phyloP scores from a whole-genome alignment of 306 rosid species.

The Lablab purpureus region DNA sequence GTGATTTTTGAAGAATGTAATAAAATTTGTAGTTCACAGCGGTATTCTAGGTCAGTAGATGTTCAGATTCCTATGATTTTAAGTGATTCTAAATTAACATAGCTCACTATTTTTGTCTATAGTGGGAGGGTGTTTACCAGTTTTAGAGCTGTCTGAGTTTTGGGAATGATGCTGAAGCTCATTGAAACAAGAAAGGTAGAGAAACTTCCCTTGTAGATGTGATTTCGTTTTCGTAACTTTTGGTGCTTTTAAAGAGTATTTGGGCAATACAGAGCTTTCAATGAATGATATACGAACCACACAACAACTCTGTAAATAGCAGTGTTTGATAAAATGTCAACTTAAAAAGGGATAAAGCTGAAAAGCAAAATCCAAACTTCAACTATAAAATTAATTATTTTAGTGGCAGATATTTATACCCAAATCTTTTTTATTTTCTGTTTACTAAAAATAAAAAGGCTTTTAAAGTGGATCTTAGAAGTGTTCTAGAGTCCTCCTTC shows the following conservation, averaged over 20 bases:
- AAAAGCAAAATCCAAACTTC: neutral
- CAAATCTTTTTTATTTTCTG: too few relatives aligned
- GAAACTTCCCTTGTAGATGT: neutral
- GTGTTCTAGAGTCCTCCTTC: neutral
- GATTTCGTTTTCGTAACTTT: neutral
- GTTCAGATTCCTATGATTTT: neutral
- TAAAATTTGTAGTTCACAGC: neutral
- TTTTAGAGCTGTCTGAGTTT: constrained; percentile 1
- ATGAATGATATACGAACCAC: neutral
- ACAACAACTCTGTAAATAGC: neutral
- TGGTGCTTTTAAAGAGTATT: neutral
- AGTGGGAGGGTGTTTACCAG: neutral
- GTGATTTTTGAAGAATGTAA: neutral
- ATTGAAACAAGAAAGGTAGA: neutral
- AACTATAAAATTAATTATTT: too few relatives aligned
- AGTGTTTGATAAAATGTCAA: neutral
- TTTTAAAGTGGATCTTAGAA: neutral
- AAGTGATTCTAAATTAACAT: neutral
- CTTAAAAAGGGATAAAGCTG: neutral
- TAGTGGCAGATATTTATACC: too few relatives aligned
- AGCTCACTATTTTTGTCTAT: neutral
- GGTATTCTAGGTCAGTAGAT: neutral
- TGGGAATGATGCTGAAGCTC: neutral
- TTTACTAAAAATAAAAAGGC: too few relatives aligned
- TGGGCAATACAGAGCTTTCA: neutral